Base-by-base conservation (phyloP, 805 yeast species). In the Yarrowia deformans region DNA sequence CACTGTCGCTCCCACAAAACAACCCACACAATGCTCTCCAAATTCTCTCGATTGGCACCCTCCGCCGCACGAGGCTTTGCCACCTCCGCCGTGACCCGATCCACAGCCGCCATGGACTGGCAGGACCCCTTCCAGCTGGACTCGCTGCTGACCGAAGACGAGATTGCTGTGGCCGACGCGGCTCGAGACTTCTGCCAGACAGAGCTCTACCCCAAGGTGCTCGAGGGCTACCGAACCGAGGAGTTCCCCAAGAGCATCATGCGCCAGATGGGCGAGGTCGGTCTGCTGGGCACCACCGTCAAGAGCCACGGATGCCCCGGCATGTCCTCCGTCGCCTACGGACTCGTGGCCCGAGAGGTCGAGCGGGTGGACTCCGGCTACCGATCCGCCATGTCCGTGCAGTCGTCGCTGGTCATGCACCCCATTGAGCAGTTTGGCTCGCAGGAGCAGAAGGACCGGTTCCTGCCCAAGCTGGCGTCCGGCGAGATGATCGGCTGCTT, bases 401-500 rank as follows among this genome's bases (percentile, higher is more conserved):
- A 81, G 73, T 80, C 83, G n/a, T 80, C 83, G 34, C 74, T 81
- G 43, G 84, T 81, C 29, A 81, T 81, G 84, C 80, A 73, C 54
- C 82, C 84, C 14, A 81, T 81, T 66, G 69, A 75, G 69, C 75
- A 70, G 69, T 81, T 81, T 69, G 84, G 83, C 29, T 74, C 81
- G 13, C 77, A 75, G 70, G 83, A 79, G 72, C 80, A 76, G 72
- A 81, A 81, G 75, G 79, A 81, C 60, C 74, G 81, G 34, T 78
- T 77, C 64, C 71, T 81, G 68, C 83, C 84, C 14, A 69, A 70
- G 34, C 77, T 81, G 61, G 82, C 82, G 2, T 70, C 78, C 8
- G 84, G 83, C 9, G 83, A 81, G 70, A 73, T 81, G n/a, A 74
- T 81, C 16, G 90, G 90, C 49, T 85, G 89, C 77, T 87, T 87